Conservation (phyloP, 371 early-diverging fungal genomes). For the Rhizopus delemar region DNA sequence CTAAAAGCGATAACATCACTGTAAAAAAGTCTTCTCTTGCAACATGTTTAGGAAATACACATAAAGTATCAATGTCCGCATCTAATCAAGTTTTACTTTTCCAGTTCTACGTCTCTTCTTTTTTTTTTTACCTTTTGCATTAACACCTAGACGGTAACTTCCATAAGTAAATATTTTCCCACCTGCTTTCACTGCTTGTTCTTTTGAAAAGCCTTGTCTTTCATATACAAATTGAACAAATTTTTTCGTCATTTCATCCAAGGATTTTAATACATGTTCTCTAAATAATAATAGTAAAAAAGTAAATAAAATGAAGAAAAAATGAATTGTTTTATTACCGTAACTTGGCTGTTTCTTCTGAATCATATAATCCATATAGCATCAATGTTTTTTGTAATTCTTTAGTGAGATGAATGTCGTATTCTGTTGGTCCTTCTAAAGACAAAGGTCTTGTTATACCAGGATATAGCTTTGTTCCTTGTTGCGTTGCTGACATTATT, state of each 20-base stretch:
- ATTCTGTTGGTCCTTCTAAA: slow-evolving; percentile 22
- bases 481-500: not conserved
- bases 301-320: not conserved
- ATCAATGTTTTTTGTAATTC: slow-evolving; percentile 14
- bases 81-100: slow-evolving; percentile 30
- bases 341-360: slow-evolving; percentile 9
- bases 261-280: slow-evolving; percentile 62
- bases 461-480: slow-evolving; percentile 5
- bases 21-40: slow-evolving; percentile 81
- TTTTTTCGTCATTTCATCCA: slow-evolving; percentile 64
- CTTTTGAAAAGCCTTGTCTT: slow-evolving; percentile 14
- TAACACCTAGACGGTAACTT: slow-evolving; percentile 91
- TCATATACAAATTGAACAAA: slow-evolving; percentile 55
- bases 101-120: not conserved
- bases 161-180: slow-evolving; percentile 93
- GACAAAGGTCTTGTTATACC: slow-evolving; percentile 26
- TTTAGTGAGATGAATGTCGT: slow-evolving; percentile 33
- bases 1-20: slow-evolving; percentile 68
- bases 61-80: slow-evolving; percentile 94
- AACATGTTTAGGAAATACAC: slow-evolving; percentile 83
- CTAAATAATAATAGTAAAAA: slow-evolving; percentile 24
- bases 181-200: slow-evolving; percentile 35
- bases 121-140: slow-evolving; percentile 60
- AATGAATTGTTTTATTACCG: slow-evolving; percentile 4
- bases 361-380: slow-evolving; percentile 21